These are phyloP conservation scores for Fusarium napiforme DNA, from an alignment of 2,329 filamentous ascomycete species.

Conservation along the genomic window DNA sequence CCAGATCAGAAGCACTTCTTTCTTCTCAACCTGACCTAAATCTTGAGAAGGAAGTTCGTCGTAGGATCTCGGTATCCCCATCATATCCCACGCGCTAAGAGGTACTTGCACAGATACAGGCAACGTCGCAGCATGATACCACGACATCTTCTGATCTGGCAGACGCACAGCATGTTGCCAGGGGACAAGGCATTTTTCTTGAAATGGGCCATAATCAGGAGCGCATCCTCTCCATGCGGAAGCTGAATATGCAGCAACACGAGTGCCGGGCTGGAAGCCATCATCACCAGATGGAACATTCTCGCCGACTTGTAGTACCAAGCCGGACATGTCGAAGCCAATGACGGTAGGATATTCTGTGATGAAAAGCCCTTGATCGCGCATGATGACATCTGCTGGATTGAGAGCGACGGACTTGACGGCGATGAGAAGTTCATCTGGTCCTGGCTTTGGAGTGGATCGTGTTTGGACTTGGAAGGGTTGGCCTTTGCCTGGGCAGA, in stretches of 20 bases:
- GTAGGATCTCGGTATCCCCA: conserved; percentile 48
- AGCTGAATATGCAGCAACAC: conserved; percentile 53
- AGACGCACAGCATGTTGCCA: conserved; percentile 54
- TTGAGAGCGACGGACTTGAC: conserved; percentile 62
- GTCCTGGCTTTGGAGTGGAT: conserved; percentile 57
- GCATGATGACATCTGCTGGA: conserved; percentile 57
- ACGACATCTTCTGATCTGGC: conserved; percentile 48
- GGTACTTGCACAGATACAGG: conserved; percentile 53
- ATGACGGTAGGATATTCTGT: conserved; percentile 54
- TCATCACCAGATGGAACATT: conserved; percentile 47
- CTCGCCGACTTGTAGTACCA: conserved; percentile 55
- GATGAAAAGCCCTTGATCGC: conserved; percentile 55
- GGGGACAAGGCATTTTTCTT: conserved; percentile 55
- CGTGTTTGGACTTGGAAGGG: conserved; percentile 53
- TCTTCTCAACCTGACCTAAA: conserved; percentile 24
- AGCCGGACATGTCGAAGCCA: conserved; percentile 56
- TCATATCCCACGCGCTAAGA: conserved; percentile 52
- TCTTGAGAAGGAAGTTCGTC: conserved; percentile 6
- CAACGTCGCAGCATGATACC: conserved; percentile 54
- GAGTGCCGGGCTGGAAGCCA: conserved; percentile 49
- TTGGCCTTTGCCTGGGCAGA: conserved; percentile 49
- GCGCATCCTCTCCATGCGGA: conserved; percentile 55
- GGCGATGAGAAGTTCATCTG: conserved; percentile 58
- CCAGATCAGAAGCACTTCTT: conserved; percentile 55
- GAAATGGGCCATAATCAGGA: conserved; percentile 60